Percentiles rank a stretch among this genome's conserved stretches.
phyloP scores from a whole-genome alignment of 2,329 filamentous ascomycete genomes.

The Nigrospora sphaerica region DNA sequence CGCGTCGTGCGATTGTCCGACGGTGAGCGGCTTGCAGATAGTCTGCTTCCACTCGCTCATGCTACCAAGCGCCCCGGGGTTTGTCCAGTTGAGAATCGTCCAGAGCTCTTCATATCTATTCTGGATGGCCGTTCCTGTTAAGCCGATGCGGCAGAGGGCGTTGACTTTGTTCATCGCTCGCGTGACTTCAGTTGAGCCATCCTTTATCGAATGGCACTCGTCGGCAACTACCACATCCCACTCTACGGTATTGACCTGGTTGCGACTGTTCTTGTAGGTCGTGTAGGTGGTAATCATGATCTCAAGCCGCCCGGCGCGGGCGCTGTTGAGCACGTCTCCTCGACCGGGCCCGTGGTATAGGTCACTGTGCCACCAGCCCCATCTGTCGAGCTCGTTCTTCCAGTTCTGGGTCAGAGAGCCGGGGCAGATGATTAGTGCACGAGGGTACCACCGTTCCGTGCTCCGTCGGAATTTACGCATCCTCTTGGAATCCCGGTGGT shows the following conservation, averaged over 20 bases:
- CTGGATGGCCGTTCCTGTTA: slow-evolving; percentile 94
- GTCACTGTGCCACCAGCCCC: slow-evolving; percentile 94
- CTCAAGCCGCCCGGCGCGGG: slow-evolving; percentile 70
- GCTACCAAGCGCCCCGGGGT: slow-evolving; percentile 64
- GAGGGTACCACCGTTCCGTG: slow-evolving; percentile 68
- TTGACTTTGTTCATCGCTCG: slow-evolving; percentile 87
- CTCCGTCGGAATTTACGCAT: slow-evolving; percentile 77
- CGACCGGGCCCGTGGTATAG: slow-evolving; percentile 67
- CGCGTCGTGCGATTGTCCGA: slow-evolving; percentile 90
- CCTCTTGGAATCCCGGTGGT: slow-evolving; percentile 75
- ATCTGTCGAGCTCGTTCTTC: slow-evolving; percentile 76
- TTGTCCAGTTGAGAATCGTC: slow-evolving; percentile 94
- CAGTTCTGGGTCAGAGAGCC: slow-evolving; percentile 87
- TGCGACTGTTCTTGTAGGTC: slow-evolving; percentile 75
- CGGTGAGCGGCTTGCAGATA: slow-evolving; percentile 72
- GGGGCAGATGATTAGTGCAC: slow-evolving; percentile 79
- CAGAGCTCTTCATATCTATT: slow-evolving; percentile 97
- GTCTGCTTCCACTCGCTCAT: slow-evolving; percentile 69
- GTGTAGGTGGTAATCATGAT: slow-evolving; percentile 92
- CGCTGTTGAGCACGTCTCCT: slow-evolving; percentile 64
- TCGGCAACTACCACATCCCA: slow-evolving; percentile 96
- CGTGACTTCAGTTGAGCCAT: slow-evolving; percentile 67
- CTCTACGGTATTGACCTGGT: slow-evolving; percentile 69
- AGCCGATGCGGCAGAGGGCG: slow-evolving; percentile 80
- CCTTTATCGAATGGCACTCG: slow-evolving; percentile 88